phyloP scores from a whole-genome alignment of 305 asterid genomes.

The Rubia tinctorum region DNA sequence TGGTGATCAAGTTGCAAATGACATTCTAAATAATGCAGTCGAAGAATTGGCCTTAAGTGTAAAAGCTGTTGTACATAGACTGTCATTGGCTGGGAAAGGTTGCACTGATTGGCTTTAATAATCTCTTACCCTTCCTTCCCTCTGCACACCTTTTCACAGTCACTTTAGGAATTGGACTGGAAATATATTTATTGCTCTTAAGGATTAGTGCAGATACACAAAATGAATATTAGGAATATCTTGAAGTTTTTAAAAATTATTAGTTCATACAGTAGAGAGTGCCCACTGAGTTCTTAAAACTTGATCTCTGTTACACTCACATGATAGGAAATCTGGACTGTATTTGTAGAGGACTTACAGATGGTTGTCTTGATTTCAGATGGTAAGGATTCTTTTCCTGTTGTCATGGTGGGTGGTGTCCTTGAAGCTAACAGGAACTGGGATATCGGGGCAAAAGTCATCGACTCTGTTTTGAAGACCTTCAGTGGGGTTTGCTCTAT shows the following conservation, averaged over 20 bases:
- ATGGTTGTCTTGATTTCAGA: slow-evolving; percentile 42
- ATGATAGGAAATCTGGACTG: neutral
- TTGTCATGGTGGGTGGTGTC: slow-evolving; percentile 95
- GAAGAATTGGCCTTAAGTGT: slow-evolving; percentile 78
- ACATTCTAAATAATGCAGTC: slow-evolving; percentile 70
- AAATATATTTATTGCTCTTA: slow-evolving; percentile 1
- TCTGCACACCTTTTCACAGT: neutral
- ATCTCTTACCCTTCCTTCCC: neutral
- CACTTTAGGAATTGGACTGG: neutral
- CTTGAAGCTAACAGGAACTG: slow-evolving; percentile 78
- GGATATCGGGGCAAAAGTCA: slow-evolving; percentile 81
- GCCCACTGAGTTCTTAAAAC: neutral
- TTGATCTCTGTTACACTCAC: neutral
- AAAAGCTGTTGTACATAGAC: slow-evolving; percentile 77
- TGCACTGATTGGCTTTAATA: slow-evolving; percentile 14
- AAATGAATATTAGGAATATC: neutral
- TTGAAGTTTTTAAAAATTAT: neutral
- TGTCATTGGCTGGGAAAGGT: slow-evolving; percentile 88
- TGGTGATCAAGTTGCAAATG: slow-evolving; percentile 80
- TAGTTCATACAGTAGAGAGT: neutral
- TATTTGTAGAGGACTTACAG: neutral
- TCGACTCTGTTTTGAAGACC: slow-evolving; percentile 54
- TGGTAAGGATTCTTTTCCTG: slow-evolving; percentile 70
- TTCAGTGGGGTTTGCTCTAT: slow-evolving; percentile 71
- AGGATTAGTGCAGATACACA: neutral